Conservation (phyloP, 1,284 basidiomycete species). For the Microbotryum scabiosae region DNA sequence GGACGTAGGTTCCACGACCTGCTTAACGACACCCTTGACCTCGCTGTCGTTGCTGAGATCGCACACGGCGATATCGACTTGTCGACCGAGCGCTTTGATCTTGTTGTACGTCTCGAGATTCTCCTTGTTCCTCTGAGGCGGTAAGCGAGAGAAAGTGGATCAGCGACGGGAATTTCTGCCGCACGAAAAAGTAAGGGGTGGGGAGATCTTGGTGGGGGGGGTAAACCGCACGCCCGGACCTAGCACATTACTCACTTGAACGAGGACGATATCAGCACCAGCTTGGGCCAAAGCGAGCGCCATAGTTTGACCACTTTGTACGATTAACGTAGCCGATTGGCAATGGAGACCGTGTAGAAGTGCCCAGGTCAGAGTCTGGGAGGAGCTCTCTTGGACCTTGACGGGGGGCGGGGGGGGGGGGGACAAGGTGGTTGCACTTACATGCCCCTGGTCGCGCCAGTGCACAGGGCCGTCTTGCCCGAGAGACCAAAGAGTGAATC, state of each 20-base stretch:
- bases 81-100: conserved; percentile 48
- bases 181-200: neutral
- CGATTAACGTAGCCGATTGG: conserved; percentile 18
- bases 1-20: conserved; percentile 14
- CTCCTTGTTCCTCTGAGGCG: conserved; percentile 47
- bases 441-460: conserved; percentile 29
- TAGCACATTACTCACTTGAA: conserved; percentile 30
- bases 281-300: conserved; percentile 47
- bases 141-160: conserved; percentile 34
- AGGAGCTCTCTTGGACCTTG: neutral
- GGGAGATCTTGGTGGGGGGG: conserved; percentile 16
- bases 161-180: neutral
- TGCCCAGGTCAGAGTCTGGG: neutral
- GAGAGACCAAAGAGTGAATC: conserved; percentile 43
- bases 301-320: conserved; percentile 38
- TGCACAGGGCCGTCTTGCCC: conserved; percentile 44
- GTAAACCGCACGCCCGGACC: neutral
- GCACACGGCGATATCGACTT: conserved; percentile 55
- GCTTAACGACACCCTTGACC: conserved; percentile 53
- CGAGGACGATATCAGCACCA: conserved; percentile 71
- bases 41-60: conserved; percentile 62
- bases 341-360: too few relatives aligned
- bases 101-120: conserved; percentile 47
- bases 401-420: neutral
- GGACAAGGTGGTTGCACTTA: neutral